A percentile compares a stretch with the other conserved stretches of the same genome.
Evolutionary conservation across 2,329 filamentous ascomycete genomes (phyloP).

Genomic region (Emergomyces pasteurianus): DNA sequence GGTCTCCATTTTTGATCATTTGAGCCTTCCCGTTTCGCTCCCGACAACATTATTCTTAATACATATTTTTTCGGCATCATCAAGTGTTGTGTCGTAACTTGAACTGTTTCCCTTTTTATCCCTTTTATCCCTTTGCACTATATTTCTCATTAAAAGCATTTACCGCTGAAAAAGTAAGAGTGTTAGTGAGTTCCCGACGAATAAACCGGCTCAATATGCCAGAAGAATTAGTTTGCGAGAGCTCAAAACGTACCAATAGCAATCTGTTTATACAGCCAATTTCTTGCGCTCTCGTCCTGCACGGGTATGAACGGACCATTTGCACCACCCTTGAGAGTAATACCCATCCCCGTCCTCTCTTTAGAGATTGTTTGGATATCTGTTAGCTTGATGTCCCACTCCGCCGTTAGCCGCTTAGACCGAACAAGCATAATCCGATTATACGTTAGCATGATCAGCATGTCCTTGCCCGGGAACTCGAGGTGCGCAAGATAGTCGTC

Average conservation of each 20-base stretch:
- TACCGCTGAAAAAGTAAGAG: constrained; percentile 33
- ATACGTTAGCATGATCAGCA: constrained; percentile 82
- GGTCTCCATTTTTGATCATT: neutral
- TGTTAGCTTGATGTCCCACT: constrained; percentile 94
- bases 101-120: constrained; percentile 19
- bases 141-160: constrained; percentile 58
- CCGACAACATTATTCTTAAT: neutral
- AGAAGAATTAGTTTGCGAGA: neutral
- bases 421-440: constrained; percentile 80
- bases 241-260: constrained; percentile 38
- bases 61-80: neutral
- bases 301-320: constrained; percentile 94
- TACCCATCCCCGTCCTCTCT: constrained; percentile 84
- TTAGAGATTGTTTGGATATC: constrained; percentile 96
- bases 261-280: constrained; percentile 56
- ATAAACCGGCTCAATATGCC: neutral
- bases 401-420: constrained; percentile 69
- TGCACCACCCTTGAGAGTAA: constrained; percentile 75
- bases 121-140: constrained; percentile 46
- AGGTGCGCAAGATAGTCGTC: constrained; percentile 95
- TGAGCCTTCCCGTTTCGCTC: no score
- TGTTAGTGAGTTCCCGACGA: neutral
- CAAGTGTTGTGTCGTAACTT: neutral
- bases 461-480: constrained; percentile 77
- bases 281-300: constrained; percentile 65